A percentile compares a stretch with the other conserved stretches of the same genome.
These are phyloP conservation scores for Ceratonia siliqua DNA, from an alignment of 306 rosid species.

Conservation along the genomic window DNA sequence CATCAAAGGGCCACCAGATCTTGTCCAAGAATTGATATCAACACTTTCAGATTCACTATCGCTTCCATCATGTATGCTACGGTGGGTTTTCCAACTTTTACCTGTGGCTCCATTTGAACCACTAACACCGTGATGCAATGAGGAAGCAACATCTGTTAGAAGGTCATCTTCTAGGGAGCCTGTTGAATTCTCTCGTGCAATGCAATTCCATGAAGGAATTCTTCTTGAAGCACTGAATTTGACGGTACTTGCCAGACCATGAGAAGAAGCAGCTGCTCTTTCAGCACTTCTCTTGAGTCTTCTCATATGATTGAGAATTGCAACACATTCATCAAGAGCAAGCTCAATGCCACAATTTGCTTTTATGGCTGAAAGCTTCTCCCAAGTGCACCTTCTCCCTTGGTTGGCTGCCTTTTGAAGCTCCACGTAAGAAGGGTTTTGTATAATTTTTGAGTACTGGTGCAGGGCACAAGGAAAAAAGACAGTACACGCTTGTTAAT, in stretches of 20 bases:
- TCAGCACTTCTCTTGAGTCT: constrained; percentile 73
- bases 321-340: constrained; percentile 87
- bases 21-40: constrained; percentile 75
- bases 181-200: constrained; percentile 90
- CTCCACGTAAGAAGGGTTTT: constrained; percentile 81
- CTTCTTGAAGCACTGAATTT: constrained; percentile 79
- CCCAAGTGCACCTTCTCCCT: constrained; percentile 98
- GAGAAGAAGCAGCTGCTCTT: constrained; percentile 81
- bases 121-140: constrained; percentile 55
- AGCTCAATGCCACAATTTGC: constrained; percentile 95
- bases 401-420: constrained; percentile 98
- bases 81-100: constrained; percentile 54
- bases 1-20: constrained; percentile 96
- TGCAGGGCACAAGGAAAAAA: not conserved
- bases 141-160: constrained; percentile 52
- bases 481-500: constrained; percentile 30
- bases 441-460: constrained; percentile 88
- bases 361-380: constrained; percentile 94
- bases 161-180: constrained; percentile 83
- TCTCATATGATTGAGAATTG: constrained; percentile 89
- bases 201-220: constrained; percentile 98
- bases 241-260: constrained; percentile 52
- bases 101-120: constrained; percentile 36
- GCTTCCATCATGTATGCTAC: constrained; percentile 60
- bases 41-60: constrained; percentile 75